phyloP scores from a whole-genome alignment of 23 red algal genomes.

The Gracilaria gracilis region DNA sequence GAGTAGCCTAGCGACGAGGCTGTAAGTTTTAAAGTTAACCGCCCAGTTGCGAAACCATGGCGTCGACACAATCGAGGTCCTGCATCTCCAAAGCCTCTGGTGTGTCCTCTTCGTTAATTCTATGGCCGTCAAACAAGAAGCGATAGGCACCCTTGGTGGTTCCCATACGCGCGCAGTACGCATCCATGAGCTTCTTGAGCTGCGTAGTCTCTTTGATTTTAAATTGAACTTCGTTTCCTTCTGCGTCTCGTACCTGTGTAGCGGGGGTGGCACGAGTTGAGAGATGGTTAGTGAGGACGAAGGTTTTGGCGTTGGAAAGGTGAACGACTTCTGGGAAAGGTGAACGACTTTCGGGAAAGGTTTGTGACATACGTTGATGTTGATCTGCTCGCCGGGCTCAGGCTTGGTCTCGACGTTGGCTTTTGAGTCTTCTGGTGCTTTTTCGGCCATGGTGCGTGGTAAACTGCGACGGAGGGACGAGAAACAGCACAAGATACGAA shows the following conservation, averaged over 20 bases:
- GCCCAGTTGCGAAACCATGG: constrained; percentile 96
- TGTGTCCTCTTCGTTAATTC: constrained; percentile 89
- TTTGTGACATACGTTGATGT: constrained; percentile 58
- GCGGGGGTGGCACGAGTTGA: no score
- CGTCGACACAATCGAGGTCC: constrained; percentile 95
- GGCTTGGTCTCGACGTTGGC: constrained; percentile 60
- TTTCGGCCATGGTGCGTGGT: constrained; percentile 56
- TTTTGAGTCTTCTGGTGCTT: constrained; percentile 57
- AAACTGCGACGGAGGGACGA: no score
- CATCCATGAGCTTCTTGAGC: constrained; percentile 96
- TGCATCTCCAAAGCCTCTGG: constrained; percentile 91
- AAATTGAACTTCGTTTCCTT: constrained; percentile 95
- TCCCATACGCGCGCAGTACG: constrained; percentile 84
- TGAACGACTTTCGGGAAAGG: no score
- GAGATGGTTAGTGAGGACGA: no score
- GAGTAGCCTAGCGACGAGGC: not conserved
- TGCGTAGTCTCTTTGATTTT: constrained; percentile 88
- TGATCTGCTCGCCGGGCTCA: constrained; percentile 64
- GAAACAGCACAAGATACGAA: no score
- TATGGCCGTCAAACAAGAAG: constrained; percentile 96
- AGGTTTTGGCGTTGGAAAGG: no score
- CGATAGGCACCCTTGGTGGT: constrained; percentile 74
- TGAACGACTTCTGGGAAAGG: no score
- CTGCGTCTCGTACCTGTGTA: constrained; percentile 75
- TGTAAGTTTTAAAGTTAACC: constrained; percentile 49